Percentiles rank a stretch among this genome's conserved stretches.
phyloP scores from a whole-genome alignment of 306 rosid species.

The Casuarina glauca region DNA sequence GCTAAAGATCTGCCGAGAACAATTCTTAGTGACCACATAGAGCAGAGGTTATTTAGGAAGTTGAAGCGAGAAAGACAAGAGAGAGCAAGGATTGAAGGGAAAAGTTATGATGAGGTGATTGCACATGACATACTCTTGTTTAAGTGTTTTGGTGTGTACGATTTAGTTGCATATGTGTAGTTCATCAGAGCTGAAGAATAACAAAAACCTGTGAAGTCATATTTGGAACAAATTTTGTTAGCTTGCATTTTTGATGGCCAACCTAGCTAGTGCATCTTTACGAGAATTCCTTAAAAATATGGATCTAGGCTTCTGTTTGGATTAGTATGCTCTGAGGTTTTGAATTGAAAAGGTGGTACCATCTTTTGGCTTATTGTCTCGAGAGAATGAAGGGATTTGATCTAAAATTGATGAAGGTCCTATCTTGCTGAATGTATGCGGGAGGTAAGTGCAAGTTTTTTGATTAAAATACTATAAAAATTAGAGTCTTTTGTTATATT shows the following conservation, averaged over 20 bases:
- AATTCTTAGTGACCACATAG: constrained; percentile 86
- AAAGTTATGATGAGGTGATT: constrained; percentile 85
- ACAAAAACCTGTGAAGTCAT: background rate
- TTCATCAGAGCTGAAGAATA: background rate
- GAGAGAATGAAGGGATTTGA: no score
- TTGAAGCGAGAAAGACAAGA: constrained; percentile 78
- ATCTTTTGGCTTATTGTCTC: no score
- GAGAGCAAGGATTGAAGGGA: constrained; percentile 84
- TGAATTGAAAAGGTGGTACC: background rate
- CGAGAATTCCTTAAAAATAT: background rate
- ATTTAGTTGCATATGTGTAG: background rate
- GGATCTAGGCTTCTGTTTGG: background rate
- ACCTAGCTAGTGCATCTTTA: background rate
- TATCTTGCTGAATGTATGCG: background rate
- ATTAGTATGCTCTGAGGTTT: background rate
- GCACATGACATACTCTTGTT: background rate
- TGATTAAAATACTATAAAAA: background rate
- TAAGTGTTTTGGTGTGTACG: background rate
- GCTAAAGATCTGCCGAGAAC: constrained; percentile 96
- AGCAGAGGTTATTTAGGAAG: constrained; percentile 64
- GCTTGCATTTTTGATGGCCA: background rate
- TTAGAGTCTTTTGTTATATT: background rate
- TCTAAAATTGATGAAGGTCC: background rate
- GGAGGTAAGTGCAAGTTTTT: background rate
- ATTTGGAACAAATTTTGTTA: background rate